Conservation (phyloP, 805 yeast species). For the Saccharomycopsis fibuligera region DNA sequence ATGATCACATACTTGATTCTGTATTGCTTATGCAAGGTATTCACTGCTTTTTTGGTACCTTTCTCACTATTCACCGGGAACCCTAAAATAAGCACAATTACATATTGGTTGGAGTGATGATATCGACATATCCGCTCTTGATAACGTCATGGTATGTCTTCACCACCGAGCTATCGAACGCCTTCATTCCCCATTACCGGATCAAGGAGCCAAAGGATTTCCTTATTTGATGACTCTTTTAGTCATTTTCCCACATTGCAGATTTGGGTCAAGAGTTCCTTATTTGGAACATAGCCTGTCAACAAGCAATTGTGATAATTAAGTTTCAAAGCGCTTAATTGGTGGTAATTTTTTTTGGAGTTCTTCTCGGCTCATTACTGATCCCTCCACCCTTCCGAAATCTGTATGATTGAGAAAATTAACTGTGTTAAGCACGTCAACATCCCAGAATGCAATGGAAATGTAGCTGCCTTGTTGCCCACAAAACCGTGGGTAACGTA, state of each 20-base stretch:
- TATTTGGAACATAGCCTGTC: constrained; percentile 66
- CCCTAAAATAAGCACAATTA: constrained; percentile 65
- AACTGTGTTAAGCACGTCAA: constrained; percentile 82
- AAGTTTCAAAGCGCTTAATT: constrained; percentile 31
- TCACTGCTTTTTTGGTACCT: constrained; percentile 41
- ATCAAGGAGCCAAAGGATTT: constrained; percentile 54
- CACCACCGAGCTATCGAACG: constrained; percentile 47
- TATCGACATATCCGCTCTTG: constrained; percentile 44
- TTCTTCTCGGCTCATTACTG: constrained; percentile 35
- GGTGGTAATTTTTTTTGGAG: constrained; percentile 34
- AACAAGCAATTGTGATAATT: constrained; percentile 45
- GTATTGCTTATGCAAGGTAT: constrained; percentile 40
- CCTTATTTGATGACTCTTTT: constrained; percentile 26
- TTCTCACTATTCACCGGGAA: constrained; percentile 35
- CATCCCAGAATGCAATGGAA: constrained; percentile 93
- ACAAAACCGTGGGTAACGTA: constrained; percentile 96
- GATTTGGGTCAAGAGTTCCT: constrained; percentile 36
- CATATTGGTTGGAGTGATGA: constrained; percentile 95
- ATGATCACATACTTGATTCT: constrained; percentile 57
- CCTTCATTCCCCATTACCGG: constrained; percentile 84
- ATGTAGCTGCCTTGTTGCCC: constrained; percentile 86
- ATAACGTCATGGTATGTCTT: constrained; percentile 51
- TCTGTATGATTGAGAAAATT: constrained; percentile 92
- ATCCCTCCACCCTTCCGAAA: constrained; percentile 53
- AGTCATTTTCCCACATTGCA: constrained; percentile 34